These are phyloP conservation scores for Erythrophleum ivorense DNA, from an alignment of 331 rosid species.

Conservation along the genomic window DNA sequence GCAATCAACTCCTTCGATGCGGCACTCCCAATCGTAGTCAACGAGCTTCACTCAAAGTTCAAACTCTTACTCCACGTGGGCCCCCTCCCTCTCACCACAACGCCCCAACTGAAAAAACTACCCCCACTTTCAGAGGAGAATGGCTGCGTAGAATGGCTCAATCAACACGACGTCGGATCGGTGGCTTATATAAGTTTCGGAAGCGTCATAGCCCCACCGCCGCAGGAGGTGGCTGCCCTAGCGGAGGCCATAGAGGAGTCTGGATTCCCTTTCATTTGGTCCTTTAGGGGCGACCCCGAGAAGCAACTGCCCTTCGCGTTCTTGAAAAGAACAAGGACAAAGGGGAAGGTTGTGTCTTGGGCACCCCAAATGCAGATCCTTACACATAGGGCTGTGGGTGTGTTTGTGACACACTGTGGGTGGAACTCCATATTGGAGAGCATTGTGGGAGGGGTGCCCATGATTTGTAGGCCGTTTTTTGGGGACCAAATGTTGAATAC, in stretches of 20 bases:
- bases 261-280: conserved; percentile 68
- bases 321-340: conserved; percentile 22
- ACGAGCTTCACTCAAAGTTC: conserved; percentile 45
- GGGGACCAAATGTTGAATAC: conserved; percentile 70
- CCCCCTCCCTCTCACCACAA: conserved; percentile 53
- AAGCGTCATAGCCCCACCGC: conserved; percentile 56
- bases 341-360: conserved; percentile 72
- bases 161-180: too few species aligned
- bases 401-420: conserved; percentile 68
- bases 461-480: conserved; percentile 67
- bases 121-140: too few species aligned
- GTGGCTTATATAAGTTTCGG: conserved; percentile 78
- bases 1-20: conserved; percentile 64
- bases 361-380: conserved; percentile 69
- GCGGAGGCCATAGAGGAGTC: conserved; percentile 59
- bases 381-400: conserved; percentile 56
- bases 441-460: conserved; percentile 66
- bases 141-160: too few species aligned
- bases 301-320: conserved; percentile 45
- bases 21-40: conserved; percentile 34
- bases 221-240: conserved; percentile 53
- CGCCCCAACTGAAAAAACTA: too few species aligned
- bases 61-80: conserved; percentile 55
- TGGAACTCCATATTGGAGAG: conserved; percentile 81
- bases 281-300: conserved; percentile 55